Evolutionary conservation across 1,139 yeast species (phyloP).

Genomic region (Pichia sp.): DNA sequence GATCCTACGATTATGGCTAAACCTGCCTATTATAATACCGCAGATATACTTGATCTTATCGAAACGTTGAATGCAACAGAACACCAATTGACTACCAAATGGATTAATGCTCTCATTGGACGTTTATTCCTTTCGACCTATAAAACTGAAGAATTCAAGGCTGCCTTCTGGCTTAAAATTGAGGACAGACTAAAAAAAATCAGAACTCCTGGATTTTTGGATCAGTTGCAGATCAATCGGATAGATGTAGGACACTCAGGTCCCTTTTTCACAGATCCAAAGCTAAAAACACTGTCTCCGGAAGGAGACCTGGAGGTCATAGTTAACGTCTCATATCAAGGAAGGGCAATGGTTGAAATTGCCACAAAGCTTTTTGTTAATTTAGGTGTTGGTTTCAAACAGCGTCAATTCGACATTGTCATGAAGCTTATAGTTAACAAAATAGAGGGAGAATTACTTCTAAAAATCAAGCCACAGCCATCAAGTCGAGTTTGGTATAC

Average conservation of each 20-base stretch:
- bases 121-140: slow-evolving; percentile 73
- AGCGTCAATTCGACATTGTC: slow-evolving; percentile 72
- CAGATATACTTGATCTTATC: slow-evolving; percentile 67
- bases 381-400: slow-evolving; percentile 69
- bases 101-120: slow-evolving; percentile 87
- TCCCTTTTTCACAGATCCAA: slow-evolving; percentile 75
- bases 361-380: slow-evolving; percentile 75
- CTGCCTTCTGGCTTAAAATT: slow-evolving; percentile 53
- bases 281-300: slow-evolving; percentile 63
- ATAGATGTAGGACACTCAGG: slow-evolving; percentile 77
- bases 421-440: slow-evolving; percentile 65
- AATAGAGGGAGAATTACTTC: slow-evolving; percentile 67
- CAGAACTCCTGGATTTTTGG: slow-evolving; percentile 81
- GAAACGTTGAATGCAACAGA: slow-evolving; percentile 77
- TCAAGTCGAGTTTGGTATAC: slow-evolving; percentile 88
- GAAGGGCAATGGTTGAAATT: slow-evolving; percentile 67
- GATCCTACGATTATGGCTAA: slow-evolving; percentile 60
- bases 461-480: slow-evolving; percentile 83
- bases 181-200: slow-evolving; percentile 71
- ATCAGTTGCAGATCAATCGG: slow-evolving; percentile 69
- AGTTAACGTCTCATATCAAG: slow-evolving; percentile 62
- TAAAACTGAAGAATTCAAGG: slow-evolving; percentile 60
- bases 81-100: slow-evolving; percentile 76
- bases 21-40: slow-evolving; percentile 66
- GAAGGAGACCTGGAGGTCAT: slow-evolving; percentile 73